Percentiles rank a stretch among this genome's conserved stretches.
phyloP scores from a whole-genome alignment of 208 protist genomes.

The Trypanosomatidae sp. region DNA sequence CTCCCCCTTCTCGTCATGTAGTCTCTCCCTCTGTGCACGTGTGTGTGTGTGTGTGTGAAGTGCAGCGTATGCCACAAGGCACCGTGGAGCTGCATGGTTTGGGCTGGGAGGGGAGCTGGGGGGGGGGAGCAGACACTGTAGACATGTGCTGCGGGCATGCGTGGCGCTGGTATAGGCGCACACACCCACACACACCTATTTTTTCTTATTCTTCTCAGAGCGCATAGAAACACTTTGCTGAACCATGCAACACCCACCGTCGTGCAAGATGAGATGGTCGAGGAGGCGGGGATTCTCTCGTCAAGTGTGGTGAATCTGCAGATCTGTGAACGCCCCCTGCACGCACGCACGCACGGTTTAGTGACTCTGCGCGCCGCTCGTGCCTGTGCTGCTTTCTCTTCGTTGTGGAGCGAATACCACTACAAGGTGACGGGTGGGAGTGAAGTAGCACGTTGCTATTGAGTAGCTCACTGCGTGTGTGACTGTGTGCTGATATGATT shows the following conservation, averaged over 20 bases:
- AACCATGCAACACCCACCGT: not conserved
- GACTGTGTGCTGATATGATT: not conserved
- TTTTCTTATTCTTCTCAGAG: conserved; percentile 20
- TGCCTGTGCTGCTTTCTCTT: not conserved
- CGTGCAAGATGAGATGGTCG: not conserved
- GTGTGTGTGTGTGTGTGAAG: not conserved
- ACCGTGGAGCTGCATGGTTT: not conserved
- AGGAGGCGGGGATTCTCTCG: not conserved
- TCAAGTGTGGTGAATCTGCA: not conserved
- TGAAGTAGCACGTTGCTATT: not conserved
- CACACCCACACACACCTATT: not conserved
- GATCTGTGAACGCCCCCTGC: not conserved
- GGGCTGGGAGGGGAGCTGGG: not conserved
- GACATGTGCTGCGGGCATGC: not conserved
- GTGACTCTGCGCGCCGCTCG: not conserved
- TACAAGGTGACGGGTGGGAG: not conserved
- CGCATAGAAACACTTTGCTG: not conserved
- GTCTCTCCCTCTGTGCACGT: not conserved
- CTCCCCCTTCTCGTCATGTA: not conserved
- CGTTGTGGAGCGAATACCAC: not conserved
- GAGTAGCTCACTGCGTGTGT: not conserved
- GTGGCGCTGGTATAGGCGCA: not conserved
- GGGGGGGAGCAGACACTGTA: not conserved
- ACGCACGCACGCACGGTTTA: not conserved
- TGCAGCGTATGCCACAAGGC: not conserved